A percentile compares a stretch with the other conserved stretches of the same genome.
Evolutionary conservation across 768 basidiomycete genomes (phyloP).

Genomic region (Lentinus brumalis): DNA sequence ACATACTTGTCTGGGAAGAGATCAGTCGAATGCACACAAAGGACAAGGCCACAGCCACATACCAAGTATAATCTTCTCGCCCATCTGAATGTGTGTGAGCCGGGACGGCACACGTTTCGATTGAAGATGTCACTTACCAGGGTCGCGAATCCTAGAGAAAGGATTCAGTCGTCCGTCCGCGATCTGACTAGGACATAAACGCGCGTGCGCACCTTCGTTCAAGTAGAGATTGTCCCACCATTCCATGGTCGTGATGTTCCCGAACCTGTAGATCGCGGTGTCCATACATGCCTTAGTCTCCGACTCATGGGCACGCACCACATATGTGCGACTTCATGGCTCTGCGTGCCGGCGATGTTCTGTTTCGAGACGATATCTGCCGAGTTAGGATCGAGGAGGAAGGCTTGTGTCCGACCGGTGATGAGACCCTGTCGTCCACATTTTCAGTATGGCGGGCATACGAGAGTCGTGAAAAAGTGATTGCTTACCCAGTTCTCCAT

Average conservation of each 20-base stretch:
- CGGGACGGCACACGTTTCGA: neutral
- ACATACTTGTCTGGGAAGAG: conserved; percentile 49
- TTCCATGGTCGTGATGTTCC: conserved; percentile 92
- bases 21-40: conserved; percentile 4
- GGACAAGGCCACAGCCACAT: conserved; percentile 25
- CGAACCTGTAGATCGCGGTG: conserved; percentile 58
- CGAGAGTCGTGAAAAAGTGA: too few relatives aligned
- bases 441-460: too few relatives aligned
- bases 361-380: conserved; percentile 79
- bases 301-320: conserved; percentile 43
- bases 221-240: conserved; percentile 91
- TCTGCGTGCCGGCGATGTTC: conserved; percentile 71
- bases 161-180: too few relatives aligned
- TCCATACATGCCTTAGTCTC: neutral
- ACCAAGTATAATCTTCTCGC: conserved; percentile 84
- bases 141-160: conserved; percentile 74
- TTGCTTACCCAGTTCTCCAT: conserved; percentile 86
- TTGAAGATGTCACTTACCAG: conserved; percentile 41
- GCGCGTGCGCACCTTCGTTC: conserved; percentile 60
- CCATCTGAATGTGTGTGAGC: conserved; percentile 53
- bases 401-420: conserved; percentile 76
- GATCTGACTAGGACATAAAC: too few relatives aligned
- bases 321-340: conserved; percentile 89
- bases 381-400: conserved; percentile 76
- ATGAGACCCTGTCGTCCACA: conserved; percentile 17